Evolutionary conservation across 495 filamentous ascomycete genomes (phyloP).

Genomic region (Penicillium taxi): DNA sequence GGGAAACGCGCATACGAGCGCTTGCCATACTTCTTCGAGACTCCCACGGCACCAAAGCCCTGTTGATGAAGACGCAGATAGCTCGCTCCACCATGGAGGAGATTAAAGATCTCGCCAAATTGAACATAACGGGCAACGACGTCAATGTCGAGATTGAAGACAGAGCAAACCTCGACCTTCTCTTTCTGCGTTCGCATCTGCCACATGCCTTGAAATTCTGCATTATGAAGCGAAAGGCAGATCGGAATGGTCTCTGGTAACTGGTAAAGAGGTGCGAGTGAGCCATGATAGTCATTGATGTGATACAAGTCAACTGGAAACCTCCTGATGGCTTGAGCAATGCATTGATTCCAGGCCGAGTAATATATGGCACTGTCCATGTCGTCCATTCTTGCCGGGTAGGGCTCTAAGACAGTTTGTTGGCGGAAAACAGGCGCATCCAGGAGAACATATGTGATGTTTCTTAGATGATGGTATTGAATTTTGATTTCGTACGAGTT

Average conservation of each 20-base stretch:
- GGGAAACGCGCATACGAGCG: slow-evolving; percentile 67
- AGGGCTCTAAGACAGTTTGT: slow-evolving; percentile 59
- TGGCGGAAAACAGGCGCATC: slow-evolving; percentile 65
- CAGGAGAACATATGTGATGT: slow-evolving; percentile 66
- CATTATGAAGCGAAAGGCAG: slow-evolving; percentile 54
- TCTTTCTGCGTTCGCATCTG: slow-evolving; percentile 64
- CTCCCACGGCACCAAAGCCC: slow-evolving; percentile 68
- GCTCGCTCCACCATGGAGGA: slow-evolving; percentile 64
- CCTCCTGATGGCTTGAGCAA: slow-evolving; percentile 52
- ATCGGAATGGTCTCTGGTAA: slow-evolving; percentile 50
- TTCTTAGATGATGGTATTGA: slow-evolving; percentile 56
- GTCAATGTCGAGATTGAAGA: slow-evolving; percentile 53
- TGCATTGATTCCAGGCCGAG: slow-evolving; percentile 67
- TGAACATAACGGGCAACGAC: slow-evolving; percentile 42
- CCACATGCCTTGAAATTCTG: slow-evolving; percentile 69
- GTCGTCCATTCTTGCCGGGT: slow-evolving; percentile 68
- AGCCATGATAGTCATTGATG: slow-evolving; percentile 76
- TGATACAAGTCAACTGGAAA: slow-evolving; percentile 66
- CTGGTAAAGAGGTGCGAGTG: slow-evolving; percentile 62
- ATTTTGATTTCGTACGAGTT: slow-evolving; percentile 57
- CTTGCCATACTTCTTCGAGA: slow-evolving; percentile 68
- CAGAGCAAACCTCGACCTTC: slow-evolving; percentile 58
- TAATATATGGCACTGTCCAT: slow-evolving; percentile 65
- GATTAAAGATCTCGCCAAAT: slow-evolving; percentile 62
- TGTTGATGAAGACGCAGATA: slow-evolving; percentile 69